Base-by-base conservation (phyloP, 2,329 filamentous ascomycete species). In the Dactylellina leptospora region DNA sequence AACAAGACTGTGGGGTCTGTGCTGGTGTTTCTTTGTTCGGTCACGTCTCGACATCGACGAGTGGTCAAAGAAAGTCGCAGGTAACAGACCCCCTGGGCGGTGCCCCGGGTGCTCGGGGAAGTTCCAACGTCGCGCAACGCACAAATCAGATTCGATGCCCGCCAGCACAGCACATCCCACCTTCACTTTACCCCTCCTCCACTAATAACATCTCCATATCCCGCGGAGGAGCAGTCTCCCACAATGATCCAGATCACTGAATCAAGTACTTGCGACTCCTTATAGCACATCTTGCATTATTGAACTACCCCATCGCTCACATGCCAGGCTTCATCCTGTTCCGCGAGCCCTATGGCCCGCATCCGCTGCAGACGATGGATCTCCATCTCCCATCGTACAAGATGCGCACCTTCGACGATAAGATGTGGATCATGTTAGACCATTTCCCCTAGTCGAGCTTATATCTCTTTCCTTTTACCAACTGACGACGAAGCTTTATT, bases 401-500 rank as follows among this genome's bases (percentile, higher is more conserved):
- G 36, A 30, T 72, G 59, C 68, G 59, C 59, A 53, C 59, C 30
- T 51, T 72, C 18, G 45, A 72, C 11, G 68, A 72, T 28, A 72
- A 72, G 47, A 72, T 54, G 54, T 72, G 68, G 68, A 72, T 72
- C 50, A 72, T 72, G 68, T 72, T 64, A 72, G 68, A 56, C 54
- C 13, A 50, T 18, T 38, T 51, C 23, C 47, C 51, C 45, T 18
- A 16, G 25, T 16, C 40, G 22, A 42, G 18, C 22, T 45, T 18
- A 45, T 33, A 23, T 42, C 47, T 20, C 40, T 54, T 25, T 42
- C 48, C 40, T 45, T n/a, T 47, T 62, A 22, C 55, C 64, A 59
- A 59, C 68, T 72, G 59, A 72, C 68, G 53, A 42, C 16, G 58
- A 72, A 82, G 82, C 69, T 87, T 83, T 78, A 82, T 88, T 76